Conservation (phyloP, 768 basidiomycete species). For the Lentinula edodes region DNA sequence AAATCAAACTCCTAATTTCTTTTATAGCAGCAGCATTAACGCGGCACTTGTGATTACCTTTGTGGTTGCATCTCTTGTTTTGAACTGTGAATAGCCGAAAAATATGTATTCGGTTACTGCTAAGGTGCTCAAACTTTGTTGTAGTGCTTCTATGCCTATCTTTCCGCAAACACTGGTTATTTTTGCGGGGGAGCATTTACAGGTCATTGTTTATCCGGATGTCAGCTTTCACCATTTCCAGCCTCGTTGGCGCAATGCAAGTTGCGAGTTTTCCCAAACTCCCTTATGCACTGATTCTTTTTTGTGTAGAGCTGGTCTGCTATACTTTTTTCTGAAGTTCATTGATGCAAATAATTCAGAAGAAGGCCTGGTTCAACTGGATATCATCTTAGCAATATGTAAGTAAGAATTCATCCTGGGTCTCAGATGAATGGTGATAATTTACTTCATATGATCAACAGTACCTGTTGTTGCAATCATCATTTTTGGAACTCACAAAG, state of each 20-base stretch:
- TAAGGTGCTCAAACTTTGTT: neutral
- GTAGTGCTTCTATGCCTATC: neutral
- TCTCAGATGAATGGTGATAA: neutral
- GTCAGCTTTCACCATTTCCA: neutral
- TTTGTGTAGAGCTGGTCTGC: neutral
- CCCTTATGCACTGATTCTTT: neutral
- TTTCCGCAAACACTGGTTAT: neutral
- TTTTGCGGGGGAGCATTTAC: neutral
- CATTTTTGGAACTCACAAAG: conserved; percentile 4
- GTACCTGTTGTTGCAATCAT: neutral
- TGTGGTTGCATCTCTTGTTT: neutral
- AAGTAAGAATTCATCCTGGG: neutral
- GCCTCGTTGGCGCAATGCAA: neutral
- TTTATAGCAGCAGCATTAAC: neutral
- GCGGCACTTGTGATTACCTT: neutral
- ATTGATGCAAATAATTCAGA: neutral
- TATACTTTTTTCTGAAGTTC: neutral
- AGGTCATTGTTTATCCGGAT: conserved; percentile 5
- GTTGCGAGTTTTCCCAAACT: neutral
- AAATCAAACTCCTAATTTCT: neutral
- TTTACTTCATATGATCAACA: neutral
- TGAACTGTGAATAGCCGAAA: neutral
- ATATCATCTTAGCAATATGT: neutral
- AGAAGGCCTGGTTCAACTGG: neutral
- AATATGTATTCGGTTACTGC: neutral